These are phyloP conservation scores for Cryphonectria japonica DNA, from an alignment of 2,329 filamentous ascomycete species.

Conservation along the genomic window DNA sequence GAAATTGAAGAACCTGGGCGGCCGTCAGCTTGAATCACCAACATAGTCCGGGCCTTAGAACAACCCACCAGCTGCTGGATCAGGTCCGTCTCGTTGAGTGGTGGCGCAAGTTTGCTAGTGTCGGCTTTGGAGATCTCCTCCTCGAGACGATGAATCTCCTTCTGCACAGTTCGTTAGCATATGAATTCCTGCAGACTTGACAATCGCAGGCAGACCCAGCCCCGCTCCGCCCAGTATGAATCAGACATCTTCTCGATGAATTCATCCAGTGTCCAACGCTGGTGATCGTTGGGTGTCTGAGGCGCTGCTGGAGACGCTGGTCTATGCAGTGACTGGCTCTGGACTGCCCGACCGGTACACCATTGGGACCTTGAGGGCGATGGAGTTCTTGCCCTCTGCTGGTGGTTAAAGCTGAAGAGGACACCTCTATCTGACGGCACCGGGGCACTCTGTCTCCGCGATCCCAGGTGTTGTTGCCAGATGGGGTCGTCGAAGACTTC, in stretches of 20 bases:
- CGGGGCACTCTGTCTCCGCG: constrained; percentile 1
- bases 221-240: constrained; percentile 16
- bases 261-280: neutral
- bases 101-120: constrained; percentile 64
- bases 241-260: constrained; percentile 19
- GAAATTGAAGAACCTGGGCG: constrained; percentile 71
- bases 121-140: constrained; percentile 60
- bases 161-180: constrained; percentile 43
- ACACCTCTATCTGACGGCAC: neutral
- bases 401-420: neutral
- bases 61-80: constrained; percentile 74
- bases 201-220: constrained; percentile 32
- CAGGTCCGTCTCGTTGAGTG: constrained; percentile 73
- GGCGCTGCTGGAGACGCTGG: neutral
- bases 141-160: constrained; percentile 63
- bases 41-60: neutral
- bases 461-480: constrained; percentile 19
- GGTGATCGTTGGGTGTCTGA: neutral
- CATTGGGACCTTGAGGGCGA: neutral
- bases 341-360: neutral
- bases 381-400: neutral
- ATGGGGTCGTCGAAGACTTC: constrained; percentile 21
- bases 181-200: neutral
- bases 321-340: neutral
- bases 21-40: constrained; percentile 24